phyloP scores from a whole-genome alignment of 1,284 basidiomycete genomes.

The Athelia psychrophila region DNA sequence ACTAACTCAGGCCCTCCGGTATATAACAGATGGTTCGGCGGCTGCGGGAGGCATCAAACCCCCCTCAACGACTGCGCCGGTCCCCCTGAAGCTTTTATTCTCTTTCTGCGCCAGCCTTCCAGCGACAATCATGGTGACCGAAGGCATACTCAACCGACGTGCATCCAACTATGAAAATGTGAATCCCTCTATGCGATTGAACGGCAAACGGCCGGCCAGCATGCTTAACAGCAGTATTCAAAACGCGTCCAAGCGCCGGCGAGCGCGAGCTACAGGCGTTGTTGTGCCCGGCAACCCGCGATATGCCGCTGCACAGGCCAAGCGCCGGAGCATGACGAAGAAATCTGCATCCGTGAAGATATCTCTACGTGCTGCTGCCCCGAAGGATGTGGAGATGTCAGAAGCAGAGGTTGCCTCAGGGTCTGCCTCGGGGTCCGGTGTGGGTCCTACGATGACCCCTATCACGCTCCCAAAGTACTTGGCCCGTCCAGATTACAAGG shows the following conservation, averaged over 20 bases:
- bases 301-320: conserved; percentile 19
- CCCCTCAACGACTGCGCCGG: neutral
- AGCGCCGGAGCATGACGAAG: conserved; percentile 6
- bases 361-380: conserved; percentile 8
- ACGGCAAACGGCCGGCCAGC: neutral
- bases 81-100: no score
- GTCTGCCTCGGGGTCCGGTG: neutral
- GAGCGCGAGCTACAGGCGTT: conserved; percentile 22
- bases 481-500: conserved; percentile 27
- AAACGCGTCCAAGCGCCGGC: conserved; percentile 14
- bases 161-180: neutral
- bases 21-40: neutral
- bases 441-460: conserved; percentile 12
- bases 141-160: neutral
- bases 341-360: conserved; percentile 10
- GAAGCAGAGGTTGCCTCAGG: conserved; percentile 14
- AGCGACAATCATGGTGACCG: neutral
- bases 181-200: neutral
- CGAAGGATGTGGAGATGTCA: conserved; percentile 28
- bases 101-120: neutral
- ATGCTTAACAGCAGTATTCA: neutral
- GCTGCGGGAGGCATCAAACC: neutral
- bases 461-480: conserved; percentile 30
- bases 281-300: conserved; percentile 18
- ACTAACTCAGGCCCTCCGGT: neutral